These are phyloP conservation scores for Ceratobasidium sp. DNA, from an alignment of 1,284 basidiomycete genomes.

Conservation along the genomic window DNA sequence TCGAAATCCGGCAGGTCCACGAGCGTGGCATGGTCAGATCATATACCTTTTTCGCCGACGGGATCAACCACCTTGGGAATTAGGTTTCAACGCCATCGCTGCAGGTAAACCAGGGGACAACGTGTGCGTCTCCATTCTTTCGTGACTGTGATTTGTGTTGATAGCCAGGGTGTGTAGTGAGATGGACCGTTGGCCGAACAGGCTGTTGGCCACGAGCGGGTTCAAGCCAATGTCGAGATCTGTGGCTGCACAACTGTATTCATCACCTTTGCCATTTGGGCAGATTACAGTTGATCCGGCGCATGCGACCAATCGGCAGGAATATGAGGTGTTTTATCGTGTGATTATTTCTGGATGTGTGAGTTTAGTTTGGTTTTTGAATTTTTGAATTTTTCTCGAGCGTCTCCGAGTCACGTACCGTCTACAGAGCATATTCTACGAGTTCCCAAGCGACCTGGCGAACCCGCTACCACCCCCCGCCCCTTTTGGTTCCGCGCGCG, in stretches of 20 bases:
- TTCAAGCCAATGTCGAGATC: constrained; percentile 16
- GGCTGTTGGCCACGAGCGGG: background rate
- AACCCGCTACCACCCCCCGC: constrained; percentile 10
- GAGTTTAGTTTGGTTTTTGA: background rate
- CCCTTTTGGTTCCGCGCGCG: background rate
- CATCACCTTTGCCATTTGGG: constrained; percentile 23
- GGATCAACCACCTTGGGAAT: background rate
- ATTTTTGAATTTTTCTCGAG: too few species aligned
- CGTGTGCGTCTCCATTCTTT: constrained; percentile 3
- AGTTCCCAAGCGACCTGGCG: constrained; percentile 19
- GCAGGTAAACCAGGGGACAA: constrained; percentile 15
- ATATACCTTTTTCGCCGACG: constrained; percentile 5
- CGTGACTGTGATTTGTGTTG: background rate
- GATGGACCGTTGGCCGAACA: constrained; percentile 9
- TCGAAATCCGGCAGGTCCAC: background rate
- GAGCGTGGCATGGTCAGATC: constrained; percentile 25
- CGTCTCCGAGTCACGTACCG: background rate
- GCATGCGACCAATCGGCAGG: constrained; percentile 29
- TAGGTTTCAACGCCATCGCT: constrained; percentile 20
- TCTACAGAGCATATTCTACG: constrained; percentile 34
- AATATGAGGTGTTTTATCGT: constrained; percentile 27
- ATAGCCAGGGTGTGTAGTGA: background rate
- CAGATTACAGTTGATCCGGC: constrained; percentile 29
- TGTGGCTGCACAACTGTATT: constrained; percentile 7
- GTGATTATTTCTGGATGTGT: constrained; percentile 28